Percentiles rank a stretch among this genome's conserved stretches.
These are phyloP conservation scores for Citrus trifoliata DNA, from an alignment of 345 rosid genomes.

Conservation along the genomic window DNA sequence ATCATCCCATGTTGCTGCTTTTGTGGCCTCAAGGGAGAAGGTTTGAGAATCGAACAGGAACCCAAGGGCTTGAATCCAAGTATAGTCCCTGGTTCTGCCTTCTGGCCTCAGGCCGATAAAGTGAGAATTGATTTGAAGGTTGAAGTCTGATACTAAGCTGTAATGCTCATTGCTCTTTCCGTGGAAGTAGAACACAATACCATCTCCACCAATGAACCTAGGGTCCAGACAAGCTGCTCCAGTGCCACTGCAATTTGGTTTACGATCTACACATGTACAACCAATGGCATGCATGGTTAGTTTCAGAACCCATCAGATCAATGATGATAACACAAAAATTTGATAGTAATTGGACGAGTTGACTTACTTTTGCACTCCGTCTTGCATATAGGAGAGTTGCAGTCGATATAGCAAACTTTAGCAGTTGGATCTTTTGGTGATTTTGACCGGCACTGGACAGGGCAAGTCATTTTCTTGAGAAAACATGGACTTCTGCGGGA, in stretches of 20 bases:
- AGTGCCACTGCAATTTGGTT: slow-evolving; percentile 37
- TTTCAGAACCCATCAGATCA: background rate
- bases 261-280: slow-evolving; percentile 2
- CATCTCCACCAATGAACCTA: slow-evolving; percentile 56
- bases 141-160: slow-evolving; percentile 46
- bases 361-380: slow-evolving; percentile 32
- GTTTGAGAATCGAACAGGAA: slow-evolving; percentile 28
- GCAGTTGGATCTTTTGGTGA: slow-evolving; percentile 4
- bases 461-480: slow-evolving; percentile 22
- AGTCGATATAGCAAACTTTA: slow-evolving; percentile 38
- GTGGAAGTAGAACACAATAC: slow-evolving; percentile 57
- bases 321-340: background rate
- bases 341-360: background rate
- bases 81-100: slow-evolving; percentile 46
- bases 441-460: slow-evolving; percentile 29
- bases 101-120: slow-evolving; percentile 54
- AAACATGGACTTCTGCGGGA: slow-evolving; percentile 18
- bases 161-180: slow-evolving; percentile 50
- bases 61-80: slow-evolving; percentile 58
- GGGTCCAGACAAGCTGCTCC: slow-evolving; percentile 61
- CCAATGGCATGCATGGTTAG: background rate
- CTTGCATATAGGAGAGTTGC: slow-evolving; percentile 37
- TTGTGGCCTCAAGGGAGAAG: slow-evolving; percentile 19
- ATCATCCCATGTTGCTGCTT: slow-evolving; percentile 16
- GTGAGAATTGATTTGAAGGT: slow-evolving; percentile 49